Conservation (phyloP, 2,329 filamentous ascomycete species). For the Rhynchosporium graminicola region DNA sequence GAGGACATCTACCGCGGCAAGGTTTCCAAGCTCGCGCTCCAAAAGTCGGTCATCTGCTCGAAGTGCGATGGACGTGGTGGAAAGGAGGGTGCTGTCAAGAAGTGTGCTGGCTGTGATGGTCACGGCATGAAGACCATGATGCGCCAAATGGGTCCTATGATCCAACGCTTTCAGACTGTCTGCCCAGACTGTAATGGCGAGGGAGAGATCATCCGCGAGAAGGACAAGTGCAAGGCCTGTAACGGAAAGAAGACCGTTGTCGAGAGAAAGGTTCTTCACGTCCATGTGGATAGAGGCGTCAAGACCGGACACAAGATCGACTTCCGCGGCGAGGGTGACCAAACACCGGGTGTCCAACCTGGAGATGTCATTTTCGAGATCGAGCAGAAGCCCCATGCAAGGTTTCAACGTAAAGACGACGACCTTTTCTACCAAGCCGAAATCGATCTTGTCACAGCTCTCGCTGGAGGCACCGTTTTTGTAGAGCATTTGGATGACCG, state of each 20-base stretch:
- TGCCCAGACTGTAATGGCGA: slow-evolving; percentile 98
- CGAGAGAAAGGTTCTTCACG: slow-evolving; percentile 96
- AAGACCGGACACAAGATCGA: slow-evolving; percentile 94
- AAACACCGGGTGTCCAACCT: slow-evolving; percentile 87
- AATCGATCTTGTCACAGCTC: slow-evolving; percentile 91
- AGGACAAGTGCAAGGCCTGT: slow-evolving; percentile 97
- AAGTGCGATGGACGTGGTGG: slow-evolving; percentile 93
- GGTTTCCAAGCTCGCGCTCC: slow-evolving; percentile 93
- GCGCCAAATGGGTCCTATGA: slow-evolving; percentile 99
- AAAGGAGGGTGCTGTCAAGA: slow-evolving; percentile 96
- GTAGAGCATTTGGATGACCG: slow-evolving; percentile 97
- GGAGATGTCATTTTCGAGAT: slow-evolving; percentile 99
- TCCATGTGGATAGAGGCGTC: slow-evolving; percentile 94
- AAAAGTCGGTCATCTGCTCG: slow-evolving; percentile 95
- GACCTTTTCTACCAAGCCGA: slow-evolving; percentile 94
- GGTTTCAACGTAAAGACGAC: slow-evolving; percentile 95
- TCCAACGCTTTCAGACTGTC: slow-evolving; percentile 98
- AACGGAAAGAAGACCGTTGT: slow-evolving; percentile 97
- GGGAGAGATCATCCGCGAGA: slow-evolving; percentile 93
- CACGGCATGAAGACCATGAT: slow-evolving; percentile 99
- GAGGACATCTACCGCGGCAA: slow-evolving; percentile 99
- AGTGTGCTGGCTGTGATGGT: slow-evolving; percentile 87
- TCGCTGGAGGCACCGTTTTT: slow-evolving; percentile 87
- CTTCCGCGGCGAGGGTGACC: slow-evolving; percentile 95
- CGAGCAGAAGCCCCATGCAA: slow-evolving; percentile 95